A percentile compares a stretch with the other conserved stretches of the same genome.
phyloP scores from a whole-genome alignment of 192 early-diverging fungal genomes.

The Linnemannia zychae region DNA sequence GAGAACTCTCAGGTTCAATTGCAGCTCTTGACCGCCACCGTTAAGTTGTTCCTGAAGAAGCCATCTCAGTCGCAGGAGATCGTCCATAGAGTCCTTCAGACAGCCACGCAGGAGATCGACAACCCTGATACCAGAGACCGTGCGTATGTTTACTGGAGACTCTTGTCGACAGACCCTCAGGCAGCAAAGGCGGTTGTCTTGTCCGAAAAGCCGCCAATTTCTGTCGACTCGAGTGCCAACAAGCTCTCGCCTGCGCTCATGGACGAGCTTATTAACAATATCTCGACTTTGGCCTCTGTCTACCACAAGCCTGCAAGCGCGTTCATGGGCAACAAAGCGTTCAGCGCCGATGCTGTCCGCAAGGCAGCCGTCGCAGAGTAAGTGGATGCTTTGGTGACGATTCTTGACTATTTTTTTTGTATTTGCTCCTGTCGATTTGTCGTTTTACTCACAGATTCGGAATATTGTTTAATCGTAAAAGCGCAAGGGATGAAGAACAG shows the following conservation, averaged over 20 bases:
- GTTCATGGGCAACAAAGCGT: constrained; percentile 77
- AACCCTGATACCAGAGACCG: constrained; percentile 97
- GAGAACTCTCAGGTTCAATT: constrained; percentile 92
- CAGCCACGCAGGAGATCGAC: constrained; percentile 89
- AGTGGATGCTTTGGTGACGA: not conserved
- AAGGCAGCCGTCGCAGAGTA: constrained; percentile 60
- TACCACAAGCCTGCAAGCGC: constrained; percentile 91
- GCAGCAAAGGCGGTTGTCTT: constrained; percentile 94
- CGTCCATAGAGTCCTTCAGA: constrained; percentile 90
- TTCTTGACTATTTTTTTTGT: too few relatives aligned
- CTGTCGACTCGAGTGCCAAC: constrained; percentile 65
- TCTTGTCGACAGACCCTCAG: constrained; percentile 93
- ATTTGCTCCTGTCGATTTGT: constrained; percentile 23
- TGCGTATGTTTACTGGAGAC: constrained; percentile 97
- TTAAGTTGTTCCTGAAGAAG: constrained; percentile 96
- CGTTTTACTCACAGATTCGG: constrained; percentile 9
- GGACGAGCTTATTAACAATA: constrained; percentile 90
- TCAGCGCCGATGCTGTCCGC: constrained; percentile 70
- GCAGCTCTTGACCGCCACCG: constrained; percentile 88
- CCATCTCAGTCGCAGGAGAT: constrained; percentile 87
- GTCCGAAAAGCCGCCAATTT: constrained; percentile 90
- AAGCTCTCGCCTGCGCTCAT: constrained; percentile 80
- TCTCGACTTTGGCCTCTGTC: constrained; percentile 93
- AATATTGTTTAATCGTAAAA: constrained; percentile 27
- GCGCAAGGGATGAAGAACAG: constrained; percentile 63